A percentile compares a stretch with the other conserved stretches of the same genome.
These are phyloP conservation scores for Hypoxylon sp. DNA, from an alignment of 2,329 filamentous ascomycete genomes.

Conservation along the genomic window DNA sequence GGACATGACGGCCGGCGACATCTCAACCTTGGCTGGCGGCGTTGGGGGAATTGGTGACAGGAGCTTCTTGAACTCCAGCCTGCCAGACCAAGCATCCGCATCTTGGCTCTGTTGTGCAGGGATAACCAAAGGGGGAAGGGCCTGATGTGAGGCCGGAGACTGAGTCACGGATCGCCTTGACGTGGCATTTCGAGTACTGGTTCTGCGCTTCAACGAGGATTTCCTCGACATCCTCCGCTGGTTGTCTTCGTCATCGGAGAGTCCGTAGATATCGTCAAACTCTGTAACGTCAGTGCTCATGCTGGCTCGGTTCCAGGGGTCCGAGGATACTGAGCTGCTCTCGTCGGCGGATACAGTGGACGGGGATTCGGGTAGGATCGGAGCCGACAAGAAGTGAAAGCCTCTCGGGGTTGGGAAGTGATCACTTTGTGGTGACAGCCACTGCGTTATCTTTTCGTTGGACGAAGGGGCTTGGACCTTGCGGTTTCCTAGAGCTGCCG, in stretches of 20 bases:
- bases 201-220: conserved; percentile 53
- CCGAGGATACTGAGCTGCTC: conserved; percentile 62
- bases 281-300: conserved; percentile 74
- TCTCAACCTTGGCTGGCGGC: conserved; percentile 74
- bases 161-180: conserved; percentile 55
- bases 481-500: conserved; percentile 45
- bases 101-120: conserved; percentile 54
- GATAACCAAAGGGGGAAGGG: conserved; percentile 66
- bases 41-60: conserved; percentile 71
- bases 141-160: conserved; percentile 54
- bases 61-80: conserved; percentile 60
- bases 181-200: conserved; percentile 53
- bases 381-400: conserved; percentile 72
- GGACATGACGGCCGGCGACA: conserved; percentile 80
- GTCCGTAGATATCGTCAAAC: conserved; percentile 89
- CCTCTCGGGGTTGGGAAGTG: conserved; percentile 81
- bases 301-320: conserved; percentile 73
- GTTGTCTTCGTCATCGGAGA: conserved; percentile 79
- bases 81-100: conserved; percentile 60
- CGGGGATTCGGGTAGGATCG: conserved; percentile 71
- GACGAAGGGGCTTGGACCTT: conserved; percentile 50
- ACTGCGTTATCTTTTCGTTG: conserved; percentile 66
- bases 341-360: conserved; percentile 66
- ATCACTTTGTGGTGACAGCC: conserved; percentile 69
- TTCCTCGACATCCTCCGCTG: conserved; percentile 59